These are phyloP conservation scores for Tetrapisispora nanseiensis DNA, from an alignment of 805 yeast genomes.

Conservation along the genomic window DNA sequence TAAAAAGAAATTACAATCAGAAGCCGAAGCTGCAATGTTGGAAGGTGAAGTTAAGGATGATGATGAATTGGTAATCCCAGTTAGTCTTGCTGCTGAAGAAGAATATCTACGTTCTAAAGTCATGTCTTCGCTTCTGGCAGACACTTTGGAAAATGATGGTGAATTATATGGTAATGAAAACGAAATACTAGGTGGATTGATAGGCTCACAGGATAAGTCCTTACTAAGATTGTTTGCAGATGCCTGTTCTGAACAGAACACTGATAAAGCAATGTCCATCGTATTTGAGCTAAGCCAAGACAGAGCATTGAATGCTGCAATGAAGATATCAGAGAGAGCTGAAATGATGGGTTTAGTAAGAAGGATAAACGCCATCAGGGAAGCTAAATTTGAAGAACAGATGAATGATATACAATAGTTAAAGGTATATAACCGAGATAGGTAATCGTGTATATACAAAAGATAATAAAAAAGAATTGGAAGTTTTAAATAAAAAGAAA, in stretches of 20 bases:
- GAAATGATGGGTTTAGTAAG: constrained; percentile 44
- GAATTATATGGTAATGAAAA: constrained; percentile 36
- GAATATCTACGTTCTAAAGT: constrained; percentile 49
- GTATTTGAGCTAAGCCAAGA: constrained; percentile 63
- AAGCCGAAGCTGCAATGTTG: constrained; percentile 7
- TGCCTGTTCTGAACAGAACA: constrained; percentile 58
- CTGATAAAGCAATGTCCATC: constrained; percentile 58
- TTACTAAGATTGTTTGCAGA: constrained; percentile 65
- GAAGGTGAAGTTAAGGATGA: constrained; percentile 15
- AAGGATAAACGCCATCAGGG: constrained; percentile 45
- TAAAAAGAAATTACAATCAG: constrained; percentile 25
- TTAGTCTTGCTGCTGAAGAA: constrained; percentile 44
- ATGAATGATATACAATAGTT: neutral
- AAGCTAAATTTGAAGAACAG: constrained; percentile 28
- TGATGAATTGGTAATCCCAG: constrained; percentile 22
- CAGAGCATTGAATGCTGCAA: constrained; percentile 74
- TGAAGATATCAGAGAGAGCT: constrained; percentile 70
- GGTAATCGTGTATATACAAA: neutral
- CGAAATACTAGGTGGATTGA: constrained; percentile 44
- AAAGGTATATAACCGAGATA: too few species aligned
- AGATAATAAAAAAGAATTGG: neutral
- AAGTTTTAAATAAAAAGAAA: too few species aligned
- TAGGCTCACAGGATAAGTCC: constrained; percentile 61
- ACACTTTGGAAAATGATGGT: constrained; percentile 40
- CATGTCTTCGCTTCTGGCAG: constrained; percentile 52